Evolutionary conservation across 148 eudicot species (phyloP), one percentile per base, ranked within the genome.

Genomic region (Rhododendron griersonianum): DNA sequence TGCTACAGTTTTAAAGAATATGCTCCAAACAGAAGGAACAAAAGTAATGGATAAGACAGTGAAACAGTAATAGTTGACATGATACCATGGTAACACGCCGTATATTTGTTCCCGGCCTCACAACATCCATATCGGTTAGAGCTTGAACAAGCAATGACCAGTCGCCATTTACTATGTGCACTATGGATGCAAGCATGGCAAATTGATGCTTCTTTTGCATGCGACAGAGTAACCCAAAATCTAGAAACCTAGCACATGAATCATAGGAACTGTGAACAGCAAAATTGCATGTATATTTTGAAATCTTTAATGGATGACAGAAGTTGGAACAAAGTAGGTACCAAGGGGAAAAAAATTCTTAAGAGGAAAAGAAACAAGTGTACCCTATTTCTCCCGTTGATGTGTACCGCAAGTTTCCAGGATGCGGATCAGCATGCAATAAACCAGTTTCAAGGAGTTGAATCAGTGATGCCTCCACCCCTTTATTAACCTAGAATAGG

Each of bases 341-440:
- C 11, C 3, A 47, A 61, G 71, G 77, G 73, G 44, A 75, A 73
- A 76, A 4, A 3, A 10, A 11, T 37, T 75, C 71, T 35, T 21
- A 76, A 57, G 18, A 85, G 30, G 25, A 37, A 51, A 37, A 37
- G 80, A 25, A 61, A 82, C 73, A 61, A 10, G n/a, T 28, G 35
- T 94, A 97, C 98, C 98, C 98, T 86, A 98, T 90, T 90, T 94
- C 93, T 79, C 96, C 98, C 80, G 96, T 88, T 59, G 98, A 86
- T 83, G 89, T 91, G 88, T 98, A 98, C 84, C 95, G 95, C 90
- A 98, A 81, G 87, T 98, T 98, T 85, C 99, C 99, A 86, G 99
- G 96, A 90, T 98, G 99, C 75, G 99, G 98, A 93, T 98, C 99
- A 81, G 98, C 99, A 91, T 98, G 99, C 87, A 98, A 87, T 53